A percentile compares a stretch with the other conserved stretches of the same genome.
phyloP scores from a whole-genome alignment of 306 rosid species.

The Boehmeria nivea region DNA sequence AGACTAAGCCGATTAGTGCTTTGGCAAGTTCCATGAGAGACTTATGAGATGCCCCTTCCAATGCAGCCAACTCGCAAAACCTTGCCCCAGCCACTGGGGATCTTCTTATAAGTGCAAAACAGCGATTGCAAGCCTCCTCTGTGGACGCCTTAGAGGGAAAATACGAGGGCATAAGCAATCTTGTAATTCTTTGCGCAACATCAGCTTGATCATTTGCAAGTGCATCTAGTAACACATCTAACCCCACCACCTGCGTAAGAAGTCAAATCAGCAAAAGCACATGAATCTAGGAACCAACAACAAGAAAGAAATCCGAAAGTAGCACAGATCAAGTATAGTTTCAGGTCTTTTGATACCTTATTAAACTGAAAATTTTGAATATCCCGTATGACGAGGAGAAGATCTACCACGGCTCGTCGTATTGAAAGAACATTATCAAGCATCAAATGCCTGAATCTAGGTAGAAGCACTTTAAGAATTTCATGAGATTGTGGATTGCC shows the following conservation, averaged over 20 bases:
- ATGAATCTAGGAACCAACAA: neutral
- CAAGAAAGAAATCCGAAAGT: slow-evolving; percentile 15
- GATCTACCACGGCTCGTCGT: slow-evolving; percentile 59
- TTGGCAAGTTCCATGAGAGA: slow-evolving; percentile 63
- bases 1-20: slow-evolving; percentile 46
- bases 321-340: slow-evolving; percentile 7
- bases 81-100: slow-evolving; percentile 89
- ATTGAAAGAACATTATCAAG: slow-evolving; percentile 49
- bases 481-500: slow-evolving; percentile 84
- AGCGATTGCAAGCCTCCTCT: slow-evolving; percentile 85
- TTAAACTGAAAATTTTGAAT: slow-evolving; percentile 70
- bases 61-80: slow-evolving; percentile 62
- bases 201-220: slow-evolving; percentile 70
- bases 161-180: slow-evolving; percentile 74
- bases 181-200: slow-evolving; percentile 76
- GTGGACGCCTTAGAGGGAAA: slow-evolving; percentile 62
- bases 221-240: slow-evolving; percentile 51
- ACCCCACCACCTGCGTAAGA: slow-evolving; percentile 54
- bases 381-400: slow-evolving; percentile 60
- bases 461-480: slow-evolving; percentile 78
- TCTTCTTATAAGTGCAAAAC: slow-evolving; percentile 68
- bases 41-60: slow-evolving; percentile 65
- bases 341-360: slow-evolving; percentile 42
- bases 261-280: slow-evolving; percentile 7
- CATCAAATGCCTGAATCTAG: slow-evolving; percentile 73